These are phyloP conservation scores for Oehlia diaphana DNA, from an alignment of 192 early-diverging fungal genomes.

Conservation along the genomic window DNA sequence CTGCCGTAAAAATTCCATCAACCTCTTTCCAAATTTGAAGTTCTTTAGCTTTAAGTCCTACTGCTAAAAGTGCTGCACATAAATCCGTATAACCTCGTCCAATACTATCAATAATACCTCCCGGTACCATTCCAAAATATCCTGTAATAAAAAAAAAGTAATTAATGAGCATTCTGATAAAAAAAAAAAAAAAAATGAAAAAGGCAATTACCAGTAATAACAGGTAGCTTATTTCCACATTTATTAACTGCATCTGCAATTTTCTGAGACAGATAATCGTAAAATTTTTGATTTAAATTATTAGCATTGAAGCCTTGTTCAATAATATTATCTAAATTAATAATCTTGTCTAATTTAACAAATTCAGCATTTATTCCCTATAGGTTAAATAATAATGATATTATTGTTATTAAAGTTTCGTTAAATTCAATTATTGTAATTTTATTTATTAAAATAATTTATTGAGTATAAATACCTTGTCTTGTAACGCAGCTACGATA, in stretches of 20 bases:
- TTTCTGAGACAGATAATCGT: constrained; percentile 81
- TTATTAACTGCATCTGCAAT: constrained; percentile 61
- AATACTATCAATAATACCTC: constrained; percentile 84
- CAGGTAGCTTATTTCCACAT: constrained; percentile 73
- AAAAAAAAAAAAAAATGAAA: not conserved
- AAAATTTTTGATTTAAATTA: constrained; percentile 90
- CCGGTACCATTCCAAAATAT: constrained; percentile 97
- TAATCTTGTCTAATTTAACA: constrained; percentile 79
- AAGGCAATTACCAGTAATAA: constrained; percentile 75
- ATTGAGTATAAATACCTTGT: constrained; percentile 40
- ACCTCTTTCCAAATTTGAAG: constrained; percentile 99
- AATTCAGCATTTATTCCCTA: constrained; percentile 82
- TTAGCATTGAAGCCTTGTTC: constrained; percentile 77
- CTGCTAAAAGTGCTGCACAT: constrained; percentile 92
- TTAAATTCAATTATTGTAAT: not conserved
- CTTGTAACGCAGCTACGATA: constrained; percentile 79
- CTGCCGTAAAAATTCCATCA: constrained; percentile 98
- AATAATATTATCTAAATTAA: constrained; percentile 87
- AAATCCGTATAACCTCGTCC: constrained; percentile 99
- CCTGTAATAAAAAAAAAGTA: constrained; percentile 44
- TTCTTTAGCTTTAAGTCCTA: constrained; percentile 84
- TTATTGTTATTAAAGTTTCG: not conserved
- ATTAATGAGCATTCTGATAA: not conserved
- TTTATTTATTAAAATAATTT: not conserved
- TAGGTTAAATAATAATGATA: not conserved